These are phyloP conservation scores for Colletotrichum sp. DNA, from an alignment of 2,329 filamentous ascomycete species.

Conservation along the genomic window DNA sequence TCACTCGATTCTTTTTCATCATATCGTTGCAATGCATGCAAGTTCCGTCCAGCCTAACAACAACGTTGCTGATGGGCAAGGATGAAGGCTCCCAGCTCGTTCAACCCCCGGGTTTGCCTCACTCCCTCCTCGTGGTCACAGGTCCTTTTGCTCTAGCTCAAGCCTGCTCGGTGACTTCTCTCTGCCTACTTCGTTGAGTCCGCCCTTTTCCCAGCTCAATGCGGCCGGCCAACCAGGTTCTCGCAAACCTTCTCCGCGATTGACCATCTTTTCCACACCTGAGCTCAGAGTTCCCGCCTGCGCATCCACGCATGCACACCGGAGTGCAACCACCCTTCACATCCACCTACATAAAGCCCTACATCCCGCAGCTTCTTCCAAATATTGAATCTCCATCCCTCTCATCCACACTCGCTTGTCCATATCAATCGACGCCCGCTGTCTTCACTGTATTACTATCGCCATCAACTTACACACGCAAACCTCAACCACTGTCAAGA, in stretches of 20 bases:
- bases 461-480: neutral
- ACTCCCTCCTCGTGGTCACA: neutral
- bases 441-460: conserved; percentile 4
- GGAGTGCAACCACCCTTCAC: neutral
- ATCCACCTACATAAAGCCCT: conserved; percentile 15
- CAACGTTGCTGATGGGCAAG: neutral
- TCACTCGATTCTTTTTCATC: neutral
- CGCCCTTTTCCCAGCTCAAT: neutral
- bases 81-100: neutral
- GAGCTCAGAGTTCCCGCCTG: neutral
- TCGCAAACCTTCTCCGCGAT: neutral
- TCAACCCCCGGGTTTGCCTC: neutral
- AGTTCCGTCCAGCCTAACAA: neutral
- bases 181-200: neutral
- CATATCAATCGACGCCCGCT: conserved; percentile 1
- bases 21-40: conserved; percentile 7
- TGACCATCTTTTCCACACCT: neutral
- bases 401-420: conserved; percentile 1
- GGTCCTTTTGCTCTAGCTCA: neutral
- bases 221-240: neutral
- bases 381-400: neutral
- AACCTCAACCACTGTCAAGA: conserved; percentile 11
- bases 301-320: neutral
- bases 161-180: neutral
- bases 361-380: neutral